These are phyloP conservation scores for Penicillium oxalicum DNA, from an alignment of 2,329 filamentous ascomycete species.

Conservation along the genomic window DNA sequence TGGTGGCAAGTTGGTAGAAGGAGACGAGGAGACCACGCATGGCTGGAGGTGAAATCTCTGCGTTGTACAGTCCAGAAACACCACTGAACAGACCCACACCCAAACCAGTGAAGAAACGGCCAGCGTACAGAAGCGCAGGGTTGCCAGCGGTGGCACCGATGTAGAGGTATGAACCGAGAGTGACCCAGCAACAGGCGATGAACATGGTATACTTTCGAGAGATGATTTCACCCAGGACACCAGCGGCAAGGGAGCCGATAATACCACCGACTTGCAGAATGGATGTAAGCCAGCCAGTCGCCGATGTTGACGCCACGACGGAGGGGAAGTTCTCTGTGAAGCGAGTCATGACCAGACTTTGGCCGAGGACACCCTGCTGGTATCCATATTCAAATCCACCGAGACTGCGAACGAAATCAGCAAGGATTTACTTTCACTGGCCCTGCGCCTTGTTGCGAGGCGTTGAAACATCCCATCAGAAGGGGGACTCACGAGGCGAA, in stretches of 20 bases:
- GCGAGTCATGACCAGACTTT: conserved; percentile 47
- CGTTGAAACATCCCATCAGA: background rate
- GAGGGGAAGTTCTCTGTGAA: conserved; percentile 44
- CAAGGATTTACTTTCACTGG: background rate
- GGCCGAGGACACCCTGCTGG: conserved; percentile 38
- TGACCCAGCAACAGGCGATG: conserved; percentile 47
- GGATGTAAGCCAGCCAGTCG: conserved; percentile 44
- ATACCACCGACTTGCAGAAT: conserved; percentile 49
- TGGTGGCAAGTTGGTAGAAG: conserved; percentile 31
- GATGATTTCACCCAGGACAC: conserved; percentile 47
- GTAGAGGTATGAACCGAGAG: conserved; percentile 37
- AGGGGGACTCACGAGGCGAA: conserved; percentile 38
- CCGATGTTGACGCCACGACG: conserved; percentile 38
- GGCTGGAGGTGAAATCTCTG: conserved; percentile 40
- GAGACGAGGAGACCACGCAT: conserved; percentile 30
- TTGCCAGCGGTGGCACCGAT: conserved; percentile 22
- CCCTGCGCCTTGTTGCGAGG: too few relatives aligned
- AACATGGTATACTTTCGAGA: conserved; percentile 49
- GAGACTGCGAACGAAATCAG: conserved; percentile 22
- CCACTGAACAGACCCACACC: conserved; percentile 31
- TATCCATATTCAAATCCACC: conserved; percentile 48
- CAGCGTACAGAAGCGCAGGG: conserved; percentile 22
- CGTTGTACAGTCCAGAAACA: conserved; percentile 47
- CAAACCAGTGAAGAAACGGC: conserved; percentile 28
- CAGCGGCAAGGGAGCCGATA: conserved; percentile 37